phyloP scores from a whole-genome alignment of 257 asterid genomes.

The Asclepias syriaca region DNA sequence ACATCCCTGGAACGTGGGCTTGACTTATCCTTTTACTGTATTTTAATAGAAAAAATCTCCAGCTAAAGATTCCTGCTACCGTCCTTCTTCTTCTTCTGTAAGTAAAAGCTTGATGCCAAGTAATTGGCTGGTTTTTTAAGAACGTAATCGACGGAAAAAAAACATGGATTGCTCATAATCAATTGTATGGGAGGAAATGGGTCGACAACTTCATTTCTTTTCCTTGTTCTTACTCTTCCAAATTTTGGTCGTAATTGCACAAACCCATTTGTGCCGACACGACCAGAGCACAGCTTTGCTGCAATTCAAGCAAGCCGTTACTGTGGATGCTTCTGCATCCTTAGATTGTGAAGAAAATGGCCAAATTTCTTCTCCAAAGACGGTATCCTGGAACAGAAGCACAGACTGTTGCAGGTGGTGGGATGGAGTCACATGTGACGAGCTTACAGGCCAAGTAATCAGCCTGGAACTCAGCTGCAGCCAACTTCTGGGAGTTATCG shows the following conservation, averaged over 20 bases:
- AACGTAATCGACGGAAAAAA: background rate
- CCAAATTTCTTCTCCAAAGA: background rate
- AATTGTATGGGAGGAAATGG: background rate
- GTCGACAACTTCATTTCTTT: background rate
- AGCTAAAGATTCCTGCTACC: too few species aligned
- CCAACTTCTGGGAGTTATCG: conserved; percentile 16
- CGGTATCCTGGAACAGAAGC: conserved; percentile 12
- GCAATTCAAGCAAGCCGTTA: conserved; percentile 11
- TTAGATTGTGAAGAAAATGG: background rate
- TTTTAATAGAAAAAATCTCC: too few species aligned
- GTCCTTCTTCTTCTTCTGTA: too few species aligned
- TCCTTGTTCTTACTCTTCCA: conserved; percentile 10
- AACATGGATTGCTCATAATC: background rate
- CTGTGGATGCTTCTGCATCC: conserved; percentile 5
- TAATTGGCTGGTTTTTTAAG: background rate
- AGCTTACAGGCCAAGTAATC: conserved; percentile 14
- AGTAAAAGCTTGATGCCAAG: too few species aligned
- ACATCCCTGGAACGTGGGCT: too few species aligned
- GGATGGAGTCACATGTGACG: conserved; percentile 16
- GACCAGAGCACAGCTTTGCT: conserved; percentile 18
- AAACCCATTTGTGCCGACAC: conserved; percentile 8
- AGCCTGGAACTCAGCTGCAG: conserved; percentile 23
- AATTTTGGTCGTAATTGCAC: background rate
- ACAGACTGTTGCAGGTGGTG: conserved; percentile 15
- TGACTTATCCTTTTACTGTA: too few species aligned